Conservation (phyloP, 805 yeast genomes). For the Metschnikowia koreensis region DNA sequence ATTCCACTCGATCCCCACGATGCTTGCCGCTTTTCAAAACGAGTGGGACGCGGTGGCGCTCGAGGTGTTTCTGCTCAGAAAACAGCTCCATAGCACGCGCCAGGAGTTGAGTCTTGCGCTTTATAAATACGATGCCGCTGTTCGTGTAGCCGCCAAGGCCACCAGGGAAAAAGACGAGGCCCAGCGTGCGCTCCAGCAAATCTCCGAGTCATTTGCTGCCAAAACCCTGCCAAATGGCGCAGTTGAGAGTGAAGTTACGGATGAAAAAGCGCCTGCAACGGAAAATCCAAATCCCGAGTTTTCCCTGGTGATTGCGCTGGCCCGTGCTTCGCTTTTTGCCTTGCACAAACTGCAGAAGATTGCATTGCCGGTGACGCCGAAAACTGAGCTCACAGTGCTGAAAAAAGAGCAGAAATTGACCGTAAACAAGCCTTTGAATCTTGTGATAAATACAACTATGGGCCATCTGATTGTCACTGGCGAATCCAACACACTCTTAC, state of each 20-base stretch:
- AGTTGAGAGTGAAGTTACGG: constrained; percentile 1
- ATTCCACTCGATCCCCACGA: constrained; percentile 70
- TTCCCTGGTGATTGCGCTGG: constrained; percentile 8
- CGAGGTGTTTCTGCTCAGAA: constrained; percentile 73
- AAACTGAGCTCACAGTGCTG: constrained; percentile 13
- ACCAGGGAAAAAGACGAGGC: constrained; percentile 77
- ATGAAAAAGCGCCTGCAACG: background rate
- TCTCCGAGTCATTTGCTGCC: constrained; percentile 33
- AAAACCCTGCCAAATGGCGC: background rate
- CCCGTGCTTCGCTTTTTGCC: constrained; percentile 34
- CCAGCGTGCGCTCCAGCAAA: constrained; percentile 56
- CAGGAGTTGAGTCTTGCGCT: constrained; percentile 75
- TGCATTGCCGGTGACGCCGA: constrained; percentile 19
- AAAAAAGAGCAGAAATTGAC: constrained; percentile 3
- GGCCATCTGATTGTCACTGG: constrained; percentile 2
- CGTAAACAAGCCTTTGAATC: background rate
- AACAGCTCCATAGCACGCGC: constrained; percentile 62
- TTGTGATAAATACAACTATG: constrained; percentile 2
- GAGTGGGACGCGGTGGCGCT: constrained; percentile 89
- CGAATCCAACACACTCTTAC: constrained; percentile 1
- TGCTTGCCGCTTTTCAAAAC: constrained; percentile 72
- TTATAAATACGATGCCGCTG: constrained; percentile 88
- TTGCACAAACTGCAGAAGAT: constrained; percentile 37
- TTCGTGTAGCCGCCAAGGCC: constrained; percentile 75
- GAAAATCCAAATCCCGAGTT: background rate